phyloP scores from a whole-genome alignment of 805 yeast species.

The Cyberlindnera saturnus region DNA sequence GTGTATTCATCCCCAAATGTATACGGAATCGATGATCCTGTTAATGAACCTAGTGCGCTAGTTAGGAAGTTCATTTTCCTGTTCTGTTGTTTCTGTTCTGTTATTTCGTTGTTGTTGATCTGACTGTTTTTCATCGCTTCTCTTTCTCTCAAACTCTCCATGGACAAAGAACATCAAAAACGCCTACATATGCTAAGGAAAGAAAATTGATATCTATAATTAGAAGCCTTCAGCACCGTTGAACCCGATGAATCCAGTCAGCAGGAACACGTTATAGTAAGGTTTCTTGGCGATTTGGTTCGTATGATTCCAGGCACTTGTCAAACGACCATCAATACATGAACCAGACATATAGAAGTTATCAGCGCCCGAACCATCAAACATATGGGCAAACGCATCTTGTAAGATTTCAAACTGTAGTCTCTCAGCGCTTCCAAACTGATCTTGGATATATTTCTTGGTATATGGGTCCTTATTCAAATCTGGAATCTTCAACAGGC shows the following conservation, averaged over 20 bases:
- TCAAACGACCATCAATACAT: constrained; percentile 77
- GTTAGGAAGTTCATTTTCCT: constrained; percentile 60
- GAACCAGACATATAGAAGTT: constrained; percentile 81
- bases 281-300: constrained; percentile 61
- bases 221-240: constrained; percentile 64
- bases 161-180: no score
- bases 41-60: constrained; percentile 50
- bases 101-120: neutral
- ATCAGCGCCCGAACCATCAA: constrained; percentile 81
- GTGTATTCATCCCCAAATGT: constrained; percentile 39
- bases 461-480: constrained; percentile 44
- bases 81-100: neutral
- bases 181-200: no score
- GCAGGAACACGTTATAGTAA: constrained; percentile 54
- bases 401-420: constrained; percentile 40
- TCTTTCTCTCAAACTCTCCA: neutral
- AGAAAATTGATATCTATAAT: no score
- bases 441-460: constrained; percentile 45
- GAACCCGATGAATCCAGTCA: constrained; percentile 70
- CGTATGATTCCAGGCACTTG: constrained; percentile 82
- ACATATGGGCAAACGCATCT: constrained; percentile 39
- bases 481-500: constrained; percentile 48
- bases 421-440: constrained; percentile 51
- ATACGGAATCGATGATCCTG: constrained; percentile 56
- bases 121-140: neutral